Evolutionary conservation across 495 filamentous ascomycete species (phyloP), one percentile per base, ranked within the genome.

Genomic region (Hypoxylon perforatum): DNA sequence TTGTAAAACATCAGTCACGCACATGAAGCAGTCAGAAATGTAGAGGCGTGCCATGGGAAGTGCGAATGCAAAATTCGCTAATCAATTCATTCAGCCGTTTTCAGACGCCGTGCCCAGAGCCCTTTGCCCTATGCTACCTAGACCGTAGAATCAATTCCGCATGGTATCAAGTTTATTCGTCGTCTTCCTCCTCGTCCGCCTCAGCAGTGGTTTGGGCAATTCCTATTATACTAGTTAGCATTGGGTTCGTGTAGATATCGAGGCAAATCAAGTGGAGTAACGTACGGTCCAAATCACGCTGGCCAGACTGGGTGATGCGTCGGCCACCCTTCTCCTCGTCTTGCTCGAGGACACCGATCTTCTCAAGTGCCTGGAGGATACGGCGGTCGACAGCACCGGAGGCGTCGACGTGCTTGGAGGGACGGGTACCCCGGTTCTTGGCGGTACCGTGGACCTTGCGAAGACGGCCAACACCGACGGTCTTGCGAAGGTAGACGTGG

Each of bases 401-500:
- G 78, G 94, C 95, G 78, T 97, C 91, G 77, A 97, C 93, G 87
- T 99, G 95, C 82, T 97, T 91, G 52, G 87, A 90, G 73, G 95
- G 95, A 72, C 92, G 87, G 70, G 87, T 86, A 70, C 95, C 95
- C 76, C 95, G 93, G 88, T 99, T 99, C 89, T 97, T 97, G 83
- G 90, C 90, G 66, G 85, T 91, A 77, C 95, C 95, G 85, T 99
- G 95, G 61, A 92, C 91, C 82, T 94, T 95, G 76, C 89, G 88
- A 6, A 72, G 69, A 54, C 71, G 71, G 51, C 71, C 65, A 41
- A 99, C 94, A 85, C 95, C 95, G 77, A 99, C 94, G 75, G 94
- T 97, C 86, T 98, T 98, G 82, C 95, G 90, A 80, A 99, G 88
- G 86, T 99, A 99, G 86, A 98, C 87, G 84, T 99, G 95, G 76